A percentile compares a stretch with the other conserved stretches of the same genome.
Conservation (phyloP, 1,139 yeast genomes). For the Waltiozyma sp. region DNA sequence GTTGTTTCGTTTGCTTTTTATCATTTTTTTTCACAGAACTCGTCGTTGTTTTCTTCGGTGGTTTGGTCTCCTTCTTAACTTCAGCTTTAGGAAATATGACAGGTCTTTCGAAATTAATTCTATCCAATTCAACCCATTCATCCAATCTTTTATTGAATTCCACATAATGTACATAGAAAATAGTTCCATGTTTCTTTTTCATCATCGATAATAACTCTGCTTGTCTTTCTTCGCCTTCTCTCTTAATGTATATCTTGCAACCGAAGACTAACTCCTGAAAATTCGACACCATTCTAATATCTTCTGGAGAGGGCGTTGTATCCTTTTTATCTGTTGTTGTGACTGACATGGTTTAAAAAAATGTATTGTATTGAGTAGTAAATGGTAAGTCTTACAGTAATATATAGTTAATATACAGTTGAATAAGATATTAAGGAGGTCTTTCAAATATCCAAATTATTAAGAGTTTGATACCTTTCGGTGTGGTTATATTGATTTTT, state of each 20-base stretch:
- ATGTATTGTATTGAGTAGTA: too few relatives aligned
- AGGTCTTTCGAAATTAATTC: slow-evolving; percentile 60
- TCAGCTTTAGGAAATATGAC: slow-evolving; percentile 59
- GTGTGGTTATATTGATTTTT: too few relatives aligned
- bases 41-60: slow-evolving; percentile 20
- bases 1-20: slow-evolving; percentile 22
- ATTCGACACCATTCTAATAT: slow-evolving; percentile 16
- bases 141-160: slow-evolving; percentile 91
- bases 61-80: slow-evolving; percentile 33
- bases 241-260: slow-evolving; percentile 69
- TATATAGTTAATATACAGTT: too few relatives aligned
- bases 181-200: slow-evolving; percentile 62
- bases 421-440: too few relatives aligned
- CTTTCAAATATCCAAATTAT: too few relatives aligned
- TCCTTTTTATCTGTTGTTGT: not conserved
- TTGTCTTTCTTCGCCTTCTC: slow-evolving; percentile 67
- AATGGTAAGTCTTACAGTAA: too few relatives aligned
- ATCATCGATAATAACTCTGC: slow-evolving; percentile 84
- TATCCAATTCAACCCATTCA: slow-evolving; percentile 74
- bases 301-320: slow-evolving; percentile 4
- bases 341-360: too few relatives aligned
- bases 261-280: slow-evolving; percentile 51
- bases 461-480: too few relatives aligned
- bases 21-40: slow-evolving; percentile 15
- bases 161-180: slow-evolving; percentile 86